phyloP scores from a whole-genome alignment of 176 grass and related monocot genomes.

The Canna indica region DNA sequence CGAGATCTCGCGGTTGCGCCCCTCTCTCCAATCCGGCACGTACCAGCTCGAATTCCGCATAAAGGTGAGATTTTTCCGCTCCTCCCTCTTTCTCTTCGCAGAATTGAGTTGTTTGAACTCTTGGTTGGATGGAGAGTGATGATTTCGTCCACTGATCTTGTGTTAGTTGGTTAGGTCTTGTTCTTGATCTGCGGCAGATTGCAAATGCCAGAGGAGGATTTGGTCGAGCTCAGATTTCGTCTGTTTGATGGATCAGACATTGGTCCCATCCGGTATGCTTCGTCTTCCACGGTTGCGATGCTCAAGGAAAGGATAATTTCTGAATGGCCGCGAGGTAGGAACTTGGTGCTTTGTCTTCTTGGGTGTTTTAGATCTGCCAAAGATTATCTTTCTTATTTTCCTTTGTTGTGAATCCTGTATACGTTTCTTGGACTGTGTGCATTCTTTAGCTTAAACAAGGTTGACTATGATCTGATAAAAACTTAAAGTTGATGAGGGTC shows the following conservation, averaged over 20 bases:
- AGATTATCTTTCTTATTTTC: background rate
- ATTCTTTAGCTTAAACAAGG: background rate
- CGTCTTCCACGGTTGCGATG: constrained; percentile 42
- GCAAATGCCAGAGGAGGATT: constrained; percentile 21
- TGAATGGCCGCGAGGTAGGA: constrained; percentile 55
- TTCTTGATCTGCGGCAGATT: background rate
- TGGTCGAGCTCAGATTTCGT: constrained; percentile 49
- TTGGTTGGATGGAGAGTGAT: background rate
- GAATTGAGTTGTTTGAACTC: background rate
- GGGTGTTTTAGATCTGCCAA: background rate
- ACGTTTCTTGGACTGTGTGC: background rate
- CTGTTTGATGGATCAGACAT: constrained; percentile 57
- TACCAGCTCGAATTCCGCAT: background rate
- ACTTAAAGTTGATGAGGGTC: too few species aligned
- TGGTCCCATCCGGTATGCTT: constrained; percentile 44
- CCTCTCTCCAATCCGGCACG: background rate
- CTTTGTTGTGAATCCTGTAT: background rate
- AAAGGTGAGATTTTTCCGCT: background rate
- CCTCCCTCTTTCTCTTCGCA: too few species aligned
- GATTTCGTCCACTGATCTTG: background rate
- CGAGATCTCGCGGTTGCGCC: background rate
- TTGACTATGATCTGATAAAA: too few species aligned
- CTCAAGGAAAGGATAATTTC: constrained; percentile 60
- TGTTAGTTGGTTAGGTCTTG: background rate
- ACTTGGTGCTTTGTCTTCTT: background rate